These are phyloP conservation scores for Linanthus parryae DNA, from an alignment of 148 eudicot genomes.

Conservation along the genomic window DNA sequence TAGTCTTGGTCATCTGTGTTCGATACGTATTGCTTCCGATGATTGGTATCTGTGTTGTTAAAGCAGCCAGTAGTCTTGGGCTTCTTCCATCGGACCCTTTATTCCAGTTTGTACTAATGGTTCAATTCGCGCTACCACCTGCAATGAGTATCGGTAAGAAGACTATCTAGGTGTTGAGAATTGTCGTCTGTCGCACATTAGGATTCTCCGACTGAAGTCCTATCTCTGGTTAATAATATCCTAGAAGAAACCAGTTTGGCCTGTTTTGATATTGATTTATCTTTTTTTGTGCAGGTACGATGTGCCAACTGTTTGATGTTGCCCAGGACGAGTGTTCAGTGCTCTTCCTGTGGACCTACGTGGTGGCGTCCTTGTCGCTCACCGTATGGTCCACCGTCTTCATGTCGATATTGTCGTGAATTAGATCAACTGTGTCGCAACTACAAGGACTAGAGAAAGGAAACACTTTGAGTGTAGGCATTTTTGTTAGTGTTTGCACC, in stretches of 20 bases:
- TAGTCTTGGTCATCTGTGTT: constrained; percentile 47
- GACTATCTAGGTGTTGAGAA: not conserved
- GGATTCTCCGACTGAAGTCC: too few relatives aligned
- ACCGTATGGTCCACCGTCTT: constrained; percentile 53
- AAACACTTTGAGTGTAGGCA: too few relatives aligned
- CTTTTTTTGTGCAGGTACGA: constrained; percentile 49
- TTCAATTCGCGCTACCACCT: constrained; percentile 81
- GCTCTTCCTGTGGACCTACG: constrained; percentile 53
- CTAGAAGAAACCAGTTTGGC: too few relatives aligned
- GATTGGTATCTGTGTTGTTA: constrained; percentile 57
- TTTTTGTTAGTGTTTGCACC: too few relatives aligned
- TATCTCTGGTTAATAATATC: too few relatives aligned
- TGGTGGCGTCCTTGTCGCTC: constrained; percentile 44
- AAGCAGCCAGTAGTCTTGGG: constrained; percentile 48
- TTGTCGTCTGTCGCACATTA: too few relatives aligned
- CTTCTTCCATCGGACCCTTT: constrained; percentile 73
- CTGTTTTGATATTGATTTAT: too few relatives aligned
- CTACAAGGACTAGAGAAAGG: too few relatives aligned
- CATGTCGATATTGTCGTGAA: constrained; percentile 58
- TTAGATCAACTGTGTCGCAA: too few relatives aligned
- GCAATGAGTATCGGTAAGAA: constrained; percentile 74
- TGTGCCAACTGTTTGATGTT: constrained; percentile 49
- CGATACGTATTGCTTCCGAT: constrained; percentile 57
- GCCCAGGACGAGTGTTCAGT: constrained; percentile 64
- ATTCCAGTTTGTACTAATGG: constrained; percentile 63